Conservation (phyloP, 345 rosid genomes). For the Anacardium occidentale region DNA sequence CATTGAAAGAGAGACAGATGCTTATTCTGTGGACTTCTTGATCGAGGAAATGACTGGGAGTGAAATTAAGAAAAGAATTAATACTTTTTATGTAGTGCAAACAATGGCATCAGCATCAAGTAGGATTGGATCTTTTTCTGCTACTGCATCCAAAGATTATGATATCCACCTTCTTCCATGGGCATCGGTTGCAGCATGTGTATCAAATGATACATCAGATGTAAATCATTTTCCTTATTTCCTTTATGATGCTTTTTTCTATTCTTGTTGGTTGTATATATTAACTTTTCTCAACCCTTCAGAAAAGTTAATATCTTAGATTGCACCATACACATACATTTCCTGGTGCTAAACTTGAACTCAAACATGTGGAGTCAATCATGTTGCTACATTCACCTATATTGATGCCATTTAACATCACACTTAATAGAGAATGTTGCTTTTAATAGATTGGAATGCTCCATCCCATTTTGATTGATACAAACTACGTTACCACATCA, state of each 20-base stretch:
- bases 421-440: neutral
- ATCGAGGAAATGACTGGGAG: conserved; percentile 50
- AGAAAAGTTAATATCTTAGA: neutral
- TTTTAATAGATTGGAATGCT: neutral
- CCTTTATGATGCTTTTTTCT: neutral
- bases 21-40: conserved; percentile 65
- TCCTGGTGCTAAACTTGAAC: neutral
- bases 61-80: conserved; percentile 50
- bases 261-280: conserved; percentile 1
- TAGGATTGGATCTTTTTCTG: conserved; percentile 73
- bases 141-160: conserved; percentile 82
- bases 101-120: conserved; percentile 78
- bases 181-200: conserved; percentile 94
- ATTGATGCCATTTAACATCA: conserved; percentile 1
- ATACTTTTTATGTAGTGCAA: conserved; percentile 75
- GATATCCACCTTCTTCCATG: conserved; percentile 90
- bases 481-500: neutral
- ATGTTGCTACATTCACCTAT: neutral
- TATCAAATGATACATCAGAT: conserved; percentile 58
- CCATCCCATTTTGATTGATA: neutral
- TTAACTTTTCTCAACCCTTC: neutral
- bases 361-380: too few relatives aligned
- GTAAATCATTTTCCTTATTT: conserved; percentile 35
- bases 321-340: neutral
- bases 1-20: conserved; percentile 55